Conservation (phyloP, 805 yeast species). For the Suhomyces vadensis region DNA sequence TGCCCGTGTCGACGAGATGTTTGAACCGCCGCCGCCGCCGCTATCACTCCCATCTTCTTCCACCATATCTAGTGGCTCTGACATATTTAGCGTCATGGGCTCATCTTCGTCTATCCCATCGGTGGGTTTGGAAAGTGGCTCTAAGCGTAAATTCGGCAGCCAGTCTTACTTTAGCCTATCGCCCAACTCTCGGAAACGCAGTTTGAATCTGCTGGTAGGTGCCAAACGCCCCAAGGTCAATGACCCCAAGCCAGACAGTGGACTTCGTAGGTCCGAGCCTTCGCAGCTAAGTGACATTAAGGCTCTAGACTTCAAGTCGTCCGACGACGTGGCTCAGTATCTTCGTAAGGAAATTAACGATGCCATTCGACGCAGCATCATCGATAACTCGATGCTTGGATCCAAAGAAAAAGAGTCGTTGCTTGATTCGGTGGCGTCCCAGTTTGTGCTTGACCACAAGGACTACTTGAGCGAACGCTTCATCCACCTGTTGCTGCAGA, state of each 20-base stretch:
- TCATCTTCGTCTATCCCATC: conserved; percentile 6
- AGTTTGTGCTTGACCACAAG: conserved; percentile 14
- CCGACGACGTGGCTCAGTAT: conserved; percentile 9
- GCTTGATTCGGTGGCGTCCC: conserved; percentile 14
- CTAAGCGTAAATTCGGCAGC: conserved; percentile 4
- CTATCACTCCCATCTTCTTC: background rate
- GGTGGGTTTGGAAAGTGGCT: conserved; percentile 3
- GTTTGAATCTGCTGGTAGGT: background rate
- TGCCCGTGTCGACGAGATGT: conserved; percentile 4
- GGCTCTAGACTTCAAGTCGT: background rate
- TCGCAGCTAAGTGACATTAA: too few relatives aligned
- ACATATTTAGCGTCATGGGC: conserved; percentile 12
- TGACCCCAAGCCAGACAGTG: background rate
- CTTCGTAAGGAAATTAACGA: conserved; percentile 13
- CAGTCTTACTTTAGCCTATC: conserved; percentile 1
- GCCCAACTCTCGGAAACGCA: background rate
- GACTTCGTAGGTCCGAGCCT: too few relatives aligned
- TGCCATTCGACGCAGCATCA: conserved; percentile 7
- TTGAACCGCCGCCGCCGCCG: conserved; percentile 1
- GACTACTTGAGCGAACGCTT: conserved; percentile 11
- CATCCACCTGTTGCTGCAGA: conserved; percentile 10
- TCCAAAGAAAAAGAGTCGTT: conserved; percentile 10
- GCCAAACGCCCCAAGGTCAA: background rate
- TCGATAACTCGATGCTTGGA: conserved; percentile 9
- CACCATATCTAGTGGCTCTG: conserved; percentile 9